A percentile compares a stretch with the other conserved stretches of the same genome.
These are phyloP conservation scores for Aspergillus avenaceus DNA, from an alignment of 495 filamentous ascomycete species.

Conservation along the genomic window DNA sequence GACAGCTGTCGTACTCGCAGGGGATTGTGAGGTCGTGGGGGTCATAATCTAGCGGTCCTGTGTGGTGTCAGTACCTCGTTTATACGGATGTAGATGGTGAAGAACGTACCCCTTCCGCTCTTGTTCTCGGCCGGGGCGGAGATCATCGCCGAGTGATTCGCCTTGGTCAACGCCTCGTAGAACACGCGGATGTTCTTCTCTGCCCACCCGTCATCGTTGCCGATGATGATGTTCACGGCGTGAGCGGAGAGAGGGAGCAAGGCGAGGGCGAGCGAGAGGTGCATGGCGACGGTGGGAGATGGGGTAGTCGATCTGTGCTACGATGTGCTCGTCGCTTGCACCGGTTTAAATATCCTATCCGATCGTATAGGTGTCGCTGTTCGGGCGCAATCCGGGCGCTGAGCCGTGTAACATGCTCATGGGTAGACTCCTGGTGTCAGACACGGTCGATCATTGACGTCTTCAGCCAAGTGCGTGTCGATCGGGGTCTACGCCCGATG, in stretches of 20 bases:
- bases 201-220: slow-evolving; percentile 72
- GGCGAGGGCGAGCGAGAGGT: slow-evolving; percentile 7
- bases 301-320: background rate
- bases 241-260: slow-evolving; percentile 17
- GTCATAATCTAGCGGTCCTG: slow-evolving; percentile 50
- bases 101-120: slow-evolving; percentile 52
- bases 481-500: background rate
- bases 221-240: slow-evolving; percentile 56
- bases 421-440: too few species aligned
- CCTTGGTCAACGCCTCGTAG: slow-evolving; percentile 44
- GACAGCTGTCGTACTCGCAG: slow-evolving; percentile 59
- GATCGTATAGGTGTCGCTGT: too few species aligned
- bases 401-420: too few species aligned
- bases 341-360: too few species aligned
- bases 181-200: slow-evolving; percentile 59
- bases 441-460: background rate
- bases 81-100: background rate
- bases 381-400: too few species aligned
- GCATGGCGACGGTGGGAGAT: slow-evolving; percentile 3
- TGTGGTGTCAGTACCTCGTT: background rate
- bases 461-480: background rate
- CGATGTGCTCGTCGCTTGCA: background rate
- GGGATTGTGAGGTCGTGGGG: slow-evolving; percentile 37
- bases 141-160: slow-evolving; percentile 56
- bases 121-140: slow-evolving; percentile 62